Conservation (phyloP, 768 basidiomycete species). For the Boletus subcaerulescens region DNA sequence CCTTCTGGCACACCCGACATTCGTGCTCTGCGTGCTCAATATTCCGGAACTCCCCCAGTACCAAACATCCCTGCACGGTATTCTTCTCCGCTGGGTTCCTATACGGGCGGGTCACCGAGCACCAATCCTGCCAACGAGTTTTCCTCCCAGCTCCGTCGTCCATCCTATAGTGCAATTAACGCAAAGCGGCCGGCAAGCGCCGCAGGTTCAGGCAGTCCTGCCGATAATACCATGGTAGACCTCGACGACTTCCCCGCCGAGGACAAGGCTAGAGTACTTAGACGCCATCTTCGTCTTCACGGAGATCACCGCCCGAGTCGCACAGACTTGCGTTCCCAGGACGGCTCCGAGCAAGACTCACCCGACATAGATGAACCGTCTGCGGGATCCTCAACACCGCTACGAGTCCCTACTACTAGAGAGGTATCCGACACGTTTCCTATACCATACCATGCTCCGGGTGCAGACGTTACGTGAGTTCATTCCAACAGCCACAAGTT, state of each 20-base stretch:
- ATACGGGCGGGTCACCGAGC: constrained; percentile 10
- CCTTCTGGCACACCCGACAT: constrained; percentile 63
- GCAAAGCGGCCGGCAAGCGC: constrained; percentile 34
- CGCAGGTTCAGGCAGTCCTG: constrained; percentile 26
- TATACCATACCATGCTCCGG: constrained; percentile 83
- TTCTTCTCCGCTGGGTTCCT: constrained; percentile 40
- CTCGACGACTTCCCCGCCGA: constrained; percentile 71
- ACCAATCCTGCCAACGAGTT: constrained; percentile 2
- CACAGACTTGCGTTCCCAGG: constrained; percentile 20
- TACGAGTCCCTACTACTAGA: constrained; percentile 18
- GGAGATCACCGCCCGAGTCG: constrained; percentile 48
- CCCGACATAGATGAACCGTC: constrained; percentile 18
- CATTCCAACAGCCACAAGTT: neutral
- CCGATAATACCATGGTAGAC: constrained; percentile 32
- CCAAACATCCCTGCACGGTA: constrained; percentile 55
- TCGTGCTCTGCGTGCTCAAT: constrained; percentile 62
- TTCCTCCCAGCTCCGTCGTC: constrained; percentile 15
- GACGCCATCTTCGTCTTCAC: constrained; percentile 75
- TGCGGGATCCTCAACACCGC: constrained; percentile 25
- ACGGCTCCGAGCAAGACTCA: constrained; percentile 25
- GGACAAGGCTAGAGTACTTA: constrained; percentile 78
- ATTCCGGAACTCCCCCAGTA: constrained; percentile 52
- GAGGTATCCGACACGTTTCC: constrained; percentile 73
- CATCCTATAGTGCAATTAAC: constrained; percentile 37
- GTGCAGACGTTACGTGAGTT: constrained; percentile 91